phyloP scores from a whole-genome alignment of 1,284 basidiomycete species.

The Rhodotorula sp. region DNA sequence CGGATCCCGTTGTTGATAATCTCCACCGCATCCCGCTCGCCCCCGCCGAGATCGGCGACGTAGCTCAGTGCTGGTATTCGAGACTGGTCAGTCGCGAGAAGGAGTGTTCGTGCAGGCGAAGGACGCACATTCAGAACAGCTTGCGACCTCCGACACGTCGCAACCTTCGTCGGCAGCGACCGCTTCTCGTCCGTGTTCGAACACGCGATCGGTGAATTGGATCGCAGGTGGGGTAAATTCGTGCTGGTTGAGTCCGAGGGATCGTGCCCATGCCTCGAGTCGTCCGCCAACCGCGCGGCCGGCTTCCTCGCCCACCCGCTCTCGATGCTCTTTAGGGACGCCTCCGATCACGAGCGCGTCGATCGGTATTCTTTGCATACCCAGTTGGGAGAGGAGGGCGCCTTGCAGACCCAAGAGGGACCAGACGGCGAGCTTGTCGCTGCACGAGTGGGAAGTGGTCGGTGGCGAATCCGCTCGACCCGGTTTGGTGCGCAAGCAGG shows the following conservation, averaged over 20 bases:
- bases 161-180: neutral
- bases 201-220: conserved; percentile 60
- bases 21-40: conserved; percentile 59
- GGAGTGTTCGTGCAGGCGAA: neutral
- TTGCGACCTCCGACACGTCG: conserved; percentile 39
- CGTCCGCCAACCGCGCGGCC: conserved; percentile 54
- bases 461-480: conserved; percentile 73
- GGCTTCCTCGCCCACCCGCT: conserved; percentile 51
- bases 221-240: conserved; percentile 52
- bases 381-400: conserved; percentile 61
- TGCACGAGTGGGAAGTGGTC: conserved; percentile 79
- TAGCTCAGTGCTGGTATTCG: conserved; percentile 13
- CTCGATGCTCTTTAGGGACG: neutral
- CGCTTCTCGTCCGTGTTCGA: conserved; percentile 59
- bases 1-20: conserved; percentile 71
- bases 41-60: conserved; percentile 49
- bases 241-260: neutral
- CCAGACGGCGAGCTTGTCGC: conserved; percentile 86
- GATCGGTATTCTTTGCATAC: conserved; percentile 64
- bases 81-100: too few relatives aligned
- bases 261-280: conserved; percentile 28
- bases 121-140: conserved; percentile 35
- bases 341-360: conserved; percentile 65
- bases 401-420: conserved; percentile 79
- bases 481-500: conserved; percentile 82